Base-by-base conservation (phyloP, 2,329 filamentous ascomycete genomes). In the Cordyceps tenuipes region DNA sequence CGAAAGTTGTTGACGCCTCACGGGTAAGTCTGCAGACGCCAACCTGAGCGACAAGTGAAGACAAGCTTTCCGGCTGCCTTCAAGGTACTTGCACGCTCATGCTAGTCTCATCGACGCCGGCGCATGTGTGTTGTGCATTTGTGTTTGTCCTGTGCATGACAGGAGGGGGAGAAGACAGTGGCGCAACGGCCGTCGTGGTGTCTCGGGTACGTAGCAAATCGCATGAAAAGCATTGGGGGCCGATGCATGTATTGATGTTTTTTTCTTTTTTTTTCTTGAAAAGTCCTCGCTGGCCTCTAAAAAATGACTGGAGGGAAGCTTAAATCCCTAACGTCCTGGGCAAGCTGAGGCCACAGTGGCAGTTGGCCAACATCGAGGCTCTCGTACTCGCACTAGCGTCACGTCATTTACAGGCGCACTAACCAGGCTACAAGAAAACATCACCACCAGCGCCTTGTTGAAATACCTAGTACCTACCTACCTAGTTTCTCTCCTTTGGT, bases 61-160 rank as follows among this genome's bases (percentile, higher is more conserved):
- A 58, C 56, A 59, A 59, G 56, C 56, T 59, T 59, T 59, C n/a
- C 34, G 39, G 56, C 26, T 34, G 34, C 47, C 34, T 43, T 47
- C 47, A 12, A 17, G 9, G 34, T 51, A 23, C 47, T 34, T 50
- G n/a, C 6, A 23, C 15, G 3, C 13, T 43, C 39, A n/a, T 43
- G 39, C 39, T 43, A 43, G 46, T 31, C 31, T 36, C n/a, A 51
- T 17, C 7, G 31, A 43, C 13, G 47, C 31, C 23, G 39, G 39
- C 23, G 52, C 39, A 31, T 19, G 39, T 29, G 23, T 54, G 52
- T 17, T 54, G 36, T 50, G 36, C 23, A 39, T 47, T 17, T 43
- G 34, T 36, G 34, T 29, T 29, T 36, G 34, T 36, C 12, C 34
- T 36, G 34, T 36, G 34, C 34, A 36, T 39, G 46, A 34, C 31